Conservation (phyloP, 2,329 filamentous ascomycete genomes). For the Colletotrichum sublineola region DNA sequence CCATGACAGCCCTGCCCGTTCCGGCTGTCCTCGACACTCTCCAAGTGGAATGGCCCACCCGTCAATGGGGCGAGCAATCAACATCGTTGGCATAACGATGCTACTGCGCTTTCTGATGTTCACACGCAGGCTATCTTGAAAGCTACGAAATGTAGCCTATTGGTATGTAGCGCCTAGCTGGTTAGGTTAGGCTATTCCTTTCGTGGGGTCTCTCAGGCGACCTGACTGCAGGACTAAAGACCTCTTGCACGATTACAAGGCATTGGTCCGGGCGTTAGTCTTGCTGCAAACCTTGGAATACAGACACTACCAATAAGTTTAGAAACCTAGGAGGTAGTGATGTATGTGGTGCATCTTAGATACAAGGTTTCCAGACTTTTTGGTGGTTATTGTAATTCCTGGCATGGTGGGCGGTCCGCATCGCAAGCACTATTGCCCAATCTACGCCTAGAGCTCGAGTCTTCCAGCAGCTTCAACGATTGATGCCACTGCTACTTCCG, state of each 20-base stretch:
- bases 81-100: conserved; percentile 1
- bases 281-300: background rate
- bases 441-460: background rate
- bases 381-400: too few species aligned
- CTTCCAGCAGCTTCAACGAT: background rate
- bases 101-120: conserved; percentile 11
- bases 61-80: background rate
- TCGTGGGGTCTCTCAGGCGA: background rate
- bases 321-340: too few species aligned
- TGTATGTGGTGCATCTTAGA: too few species aligned
- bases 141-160: background rate
- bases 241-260: background rate
- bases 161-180: conserved; percentile 18
- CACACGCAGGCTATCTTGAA: conserved; percentile 20
- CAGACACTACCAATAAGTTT: too few species aligned
- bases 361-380: too few species aligned
- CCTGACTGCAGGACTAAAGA: background rate
- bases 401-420: background rate
- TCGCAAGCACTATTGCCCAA: conserved; percentile 4
- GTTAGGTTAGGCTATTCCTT: background rate
- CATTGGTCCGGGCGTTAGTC: background rate
- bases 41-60: background rate
- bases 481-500: background rate
- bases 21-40: conserved; percentile 16
- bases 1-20: conserved; percentile 1